A percentile compares a stretch with the other conserved stretches of the same genome.
phyloP scores from a whole-genome alignment of 2,329 filamentous ascomycete genomes.

The Apiospora malaysiana region DNA sequence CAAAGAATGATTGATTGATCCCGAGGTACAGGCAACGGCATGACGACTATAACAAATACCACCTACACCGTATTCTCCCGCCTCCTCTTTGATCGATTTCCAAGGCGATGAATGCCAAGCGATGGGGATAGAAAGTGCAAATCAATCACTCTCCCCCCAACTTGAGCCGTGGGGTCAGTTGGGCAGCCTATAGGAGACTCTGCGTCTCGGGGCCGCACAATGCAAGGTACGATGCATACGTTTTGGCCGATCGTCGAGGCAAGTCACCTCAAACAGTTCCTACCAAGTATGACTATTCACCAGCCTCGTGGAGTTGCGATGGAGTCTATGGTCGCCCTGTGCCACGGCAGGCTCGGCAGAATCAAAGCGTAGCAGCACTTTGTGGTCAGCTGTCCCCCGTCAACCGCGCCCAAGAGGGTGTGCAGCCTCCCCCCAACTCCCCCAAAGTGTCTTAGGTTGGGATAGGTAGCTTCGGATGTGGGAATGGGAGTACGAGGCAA shows the following conservation, averaged over 20 bases:
- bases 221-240: constrained; percentile 23
- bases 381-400: constrained; percentile 21
- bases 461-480: constrained; percentile 14
- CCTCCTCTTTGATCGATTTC: background rate
- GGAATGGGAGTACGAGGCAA: too few species aligned
- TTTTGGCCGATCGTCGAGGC: constrained; percentile 17
- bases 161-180: constrained; percentile 17
- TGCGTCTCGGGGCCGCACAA: constrained; percentile 14
- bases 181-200: constrained; percentile 11
- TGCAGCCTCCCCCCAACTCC: background rate
- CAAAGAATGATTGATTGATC: background rate
- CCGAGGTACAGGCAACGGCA: background rate
- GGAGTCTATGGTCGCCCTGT: constrained; percentile 11
- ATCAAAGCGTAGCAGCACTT: constrained; percentile 11
- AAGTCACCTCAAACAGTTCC: constrained; percentile 17
- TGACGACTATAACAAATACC: background rate
- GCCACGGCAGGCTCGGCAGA: constrained; percentile 19
- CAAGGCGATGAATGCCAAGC: background rate
- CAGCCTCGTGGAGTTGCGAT: constrained; percentile 22
- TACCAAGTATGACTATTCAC: constrained; percentile 20
- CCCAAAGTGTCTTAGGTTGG: constrained; percentile 12
- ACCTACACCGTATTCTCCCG: background rate
- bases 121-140: background rate
- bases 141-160: background rate
- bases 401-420: constrained; percentile 17